Conservation (phyloP, 2,329 filamentous ascomycete genomes). For the Leptographium lundbergii region DNA sequence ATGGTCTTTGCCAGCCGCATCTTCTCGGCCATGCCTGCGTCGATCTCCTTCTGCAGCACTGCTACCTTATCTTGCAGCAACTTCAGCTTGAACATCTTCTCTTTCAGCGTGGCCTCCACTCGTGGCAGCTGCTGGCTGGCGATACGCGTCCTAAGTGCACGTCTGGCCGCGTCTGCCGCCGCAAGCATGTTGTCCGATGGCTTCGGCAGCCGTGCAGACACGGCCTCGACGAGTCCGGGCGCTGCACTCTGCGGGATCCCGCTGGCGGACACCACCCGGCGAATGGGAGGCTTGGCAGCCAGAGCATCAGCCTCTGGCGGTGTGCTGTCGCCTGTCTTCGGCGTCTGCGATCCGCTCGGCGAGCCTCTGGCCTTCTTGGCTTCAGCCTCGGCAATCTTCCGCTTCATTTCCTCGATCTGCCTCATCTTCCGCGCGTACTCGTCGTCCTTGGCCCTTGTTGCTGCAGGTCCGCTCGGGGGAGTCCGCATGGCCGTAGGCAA, state of each 20-base stretch:
- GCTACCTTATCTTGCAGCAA: conserved; percentile 32
- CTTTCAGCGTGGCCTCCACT: conserved; percentile 25
- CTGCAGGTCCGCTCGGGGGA: conserved; percentile 22
- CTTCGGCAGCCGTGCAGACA: conserved; percentile 17
- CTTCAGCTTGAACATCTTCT: conserved; percentile 34
- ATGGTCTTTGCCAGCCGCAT: conserved; percentile 20
- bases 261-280: conserved; percentile 11
- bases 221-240: neutral
- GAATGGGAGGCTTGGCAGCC: conserved; percentile 2
- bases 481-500: conserved; percentile 24
- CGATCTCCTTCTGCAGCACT: conserved; percentile 34
- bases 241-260: conserved; percentile 6
- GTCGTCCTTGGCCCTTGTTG: conserved; percentile 20
- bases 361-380: conserved; percentile 33
- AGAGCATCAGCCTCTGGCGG: conserved; percentile 17
- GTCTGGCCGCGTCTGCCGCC: conserved; percentile 5
- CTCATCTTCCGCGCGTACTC: conserved; percentile 39
- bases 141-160: conserved; percentile 20
- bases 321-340: conserved; percentile 11
- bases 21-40: conserved; percentile 21
- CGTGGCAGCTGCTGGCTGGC: conserved; percentile 25
- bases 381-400: conserved; percentile 45
- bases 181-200: neutral
- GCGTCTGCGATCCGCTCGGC: conserved; percentile 17
- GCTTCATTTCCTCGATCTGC: conserved; percentile 48